Base-by-base conservation (phyloP, 2,329 filamentous ascomycete genomes). In the Ophiostoma sp. region DNA sequence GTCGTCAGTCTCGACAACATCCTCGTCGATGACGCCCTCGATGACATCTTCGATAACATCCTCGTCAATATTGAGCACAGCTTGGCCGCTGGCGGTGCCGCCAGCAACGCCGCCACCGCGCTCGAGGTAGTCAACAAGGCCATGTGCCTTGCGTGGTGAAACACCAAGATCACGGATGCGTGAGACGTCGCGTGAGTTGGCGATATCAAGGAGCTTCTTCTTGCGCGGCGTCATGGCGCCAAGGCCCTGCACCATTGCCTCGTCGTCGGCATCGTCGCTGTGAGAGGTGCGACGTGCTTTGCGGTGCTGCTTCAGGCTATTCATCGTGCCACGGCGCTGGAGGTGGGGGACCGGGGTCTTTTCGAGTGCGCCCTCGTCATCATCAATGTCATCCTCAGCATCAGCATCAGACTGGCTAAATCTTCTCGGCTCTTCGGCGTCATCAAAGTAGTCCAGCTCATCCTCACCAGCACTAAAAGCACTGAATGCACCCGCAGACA, bases 121-220 rank as follows among this genome's bases (percentile, higher is more conserved):
- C 57, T 62, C 57, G 23, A 62, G 57, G 27, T 33, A 62, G 2
- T 62, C 57, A 27, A 62, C 57, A 62, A 62, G 57, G 17, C 57
- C 57, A 17, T 13, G 27, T 39, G 76, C 86, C 82, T 17, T 62
- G 4, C 57, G 57, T 11, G 57, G 57, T 17, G 57, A 62, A 62
- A 62, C 57, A 62, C 57, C 57, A 33, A 62, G 27, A 5, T 20
- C 57, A 33, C 57, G 57, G 57, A 33, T 62, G 23, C 27, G 27
- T 27, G 80, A 80, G 23, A 90, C 79, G 72, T 93, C 88, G 67
- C 89, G 85, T 27, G 89, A 91, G 80, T 93, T 93, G 79, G 93
- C 86, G 75, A 93, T 89, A 66, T 86, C 82, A 2, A 93, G 83
- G 2, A 93, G 80, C 71, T 86, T 84, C 72, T 83, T 83, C 7